Evolutionary conservation across 2,329 filamentous ascomycete species (phyloP), one percentile per base, ranked within the genome.

Genomic region (Alternaria sp.): DNA sequence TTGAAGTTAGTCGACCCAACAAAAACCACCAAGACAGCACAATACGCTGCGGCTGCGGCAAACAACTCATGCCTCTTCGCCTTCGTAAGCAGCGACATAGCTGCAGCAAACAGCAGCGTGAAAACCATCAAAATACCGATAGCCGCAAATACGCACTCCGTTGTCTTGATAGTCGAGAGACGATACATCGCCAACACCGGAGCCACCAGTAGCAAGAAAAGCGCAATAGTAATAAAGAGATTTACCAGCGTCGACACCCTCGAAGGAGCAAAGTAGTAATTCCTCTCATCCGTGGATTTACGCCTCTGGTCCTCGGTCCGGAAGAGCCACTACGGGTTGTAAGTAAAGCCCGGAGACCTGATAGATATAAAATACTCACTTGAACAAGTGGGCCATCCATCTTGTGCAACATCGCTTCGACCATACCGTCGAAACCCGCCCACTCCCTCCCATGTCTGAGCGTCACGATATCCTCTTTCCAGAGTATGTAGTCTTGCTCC

Each of bases 71-170:
- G 76, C 30, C 77, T 64, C 19, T 71, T 69, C 1, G 78, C 78
- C 52, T 71, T 77, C 1, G 78, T 80, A 26, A 80, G 50, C 21
- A 79, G 36, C 54, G 69, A 72, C 75, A 80, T 79, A 6, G 77
- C 75, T 3, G 76, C 75, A 44, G 70, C 73, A 46, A 79, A 79
- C 12, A 79, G 52, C 13, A 79, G 65, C 3, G 80, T 82, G 56
- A 82, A 82, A 0, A 82, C 78, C 12, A 82, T 77, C 23, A 83
- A 58, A 1, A 82, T 77, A 4, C 78, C 80, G 5, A 82, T 43
- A 32, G 30, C 30, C 30, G 30, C 30, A 15, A 32, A 32, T 15
- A 32, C 30, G 30, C 30, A 32, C 7, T 32, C 30, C 30, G 30
- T 32, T 6, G 30, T 32, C 30, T 32, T 32, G 30, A 32, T 32